Evolutionary conservation across 441 rosid genomes (phyloP).

Genomic region (Metrosideros polymorpha): DNA sequence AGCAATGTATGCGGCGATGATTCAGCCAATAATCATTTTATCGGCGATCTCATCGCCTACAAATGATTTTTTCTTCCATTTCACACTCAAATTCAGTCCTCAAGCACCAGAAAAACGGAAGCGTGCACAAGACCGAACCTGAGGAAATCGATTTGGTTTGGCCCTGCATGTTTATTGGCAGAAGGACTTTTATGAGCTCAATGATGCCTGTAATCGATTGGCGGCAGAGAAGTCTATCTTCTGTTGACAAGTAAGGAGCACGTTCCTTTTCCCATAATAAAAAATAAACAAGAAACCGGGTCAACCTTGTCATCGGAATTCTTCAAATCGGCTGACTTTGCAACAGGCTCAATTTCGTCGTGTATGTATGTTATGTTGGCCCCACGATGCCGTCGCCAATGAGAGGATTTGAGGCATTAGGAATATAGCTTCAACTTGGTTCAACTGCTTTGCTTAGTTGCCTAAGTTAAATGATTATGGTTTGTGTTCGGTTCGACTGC

Average conservation of each 20-base stretch:
- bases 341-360: not conserved
- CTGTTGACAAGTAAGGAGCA: not conserved
- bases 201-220: not conserved
- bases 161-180: not conserved
- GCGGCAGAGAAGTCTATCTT: not conserved
- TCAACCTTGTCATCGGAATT: not conserved
- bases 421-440: not conserved
- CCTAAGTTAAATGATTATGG: not conserved
- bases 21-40: fast-evolving
- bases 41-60: not conserved
- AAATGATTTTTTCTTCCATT: not conserved
- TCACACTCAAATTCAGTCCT: not conserved
- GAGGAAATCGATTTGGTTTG: not conserved
- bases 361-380: not conserved
- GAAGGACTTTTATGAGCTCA: not conserved
- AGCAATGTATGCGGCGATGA: not conserved
- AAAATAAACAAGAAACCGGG: not conserved
- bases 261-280: not conserved
- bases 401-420: not conserved
- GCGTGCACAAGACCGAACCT: not conserved
- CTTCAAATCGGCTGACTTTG: not conserved
- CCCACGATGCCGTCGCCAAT: not conserved
- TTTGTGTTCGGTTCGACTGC: not conserved
- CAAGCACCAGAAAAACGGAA: not conserved
- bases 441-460: not conserved